A percentile compares a stretch with the other conserved stretches of the same genome.
phyloP scores from a whole-genome alignment of 2,329 filamentous ascomycete genomes.

The Mycosphaerella arachidis region DNA sequence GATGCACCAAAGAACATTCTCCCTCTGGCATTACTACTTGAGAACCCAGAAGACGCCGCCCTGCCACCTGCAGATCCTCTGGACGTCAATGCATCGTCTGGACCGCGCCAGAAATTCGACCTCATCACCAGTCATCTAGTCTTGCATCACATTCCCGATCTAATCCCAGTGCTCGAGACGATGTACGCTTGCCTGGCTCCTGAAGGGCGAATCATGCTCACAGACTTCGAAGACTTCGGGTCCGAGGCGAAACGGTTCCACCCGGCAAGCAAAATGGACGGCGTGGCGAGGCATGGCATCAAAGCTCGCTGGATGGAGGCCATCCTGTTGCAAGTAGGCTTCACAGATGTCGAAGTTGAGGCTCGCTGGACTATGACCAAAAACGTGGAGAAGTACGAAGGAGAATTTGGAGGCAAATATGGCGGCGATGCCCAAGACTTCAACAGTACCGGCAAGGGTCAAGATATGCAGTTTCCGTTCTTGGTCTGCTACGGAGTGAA shows the following conservation, averaged over 20 bases:
- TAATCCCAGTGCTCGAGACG: slow-evolving; percentile 20
- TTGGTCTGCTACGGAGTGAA: slow-evolving; percentile 23
- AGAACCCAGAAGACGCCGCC: slow-evolving; percentile 22
- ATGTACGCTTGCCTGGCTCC: slow-evolving; percentile 23
- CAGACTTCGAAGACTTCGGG: slow-evolving; percentile 27
- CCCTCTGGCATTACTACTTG: slow-evolving; percentile 21
- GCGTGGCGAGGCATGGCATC: slow-evolving; percentile 26
- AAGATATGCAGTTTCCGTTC: slow-evolving; percentile 26
- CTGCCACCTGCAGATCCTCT: slow-evolving; percentile 12
- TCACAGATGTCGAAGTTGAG: slow-evolving; percentile 20
- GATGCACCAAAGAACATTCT: slow-evolving; percentile 21
- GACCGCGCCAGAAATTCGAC: slow-evolving; percentile 22
- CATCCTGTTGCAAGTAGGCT: slow-evolving; percentile 20
- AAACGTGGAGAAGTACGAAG: slow-evolving; percentile 28
- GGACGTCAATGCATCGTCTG: neutral
- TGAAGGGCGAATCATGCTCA: slow-evolving; percentile 23
- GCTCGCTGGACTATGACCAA: slow-evolving; percentile 26
- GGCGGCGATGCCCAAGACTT: slow-evolving; percentile 7
- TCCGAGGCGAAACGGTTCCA: slow-evolving; percentile 25
- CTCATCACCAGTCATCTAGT: slow-evolving; percentile 27
- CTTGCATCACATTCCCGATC: slow-evolving; percentile 25
- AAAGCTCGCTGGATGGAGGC: slow-evolving; percentile 18
- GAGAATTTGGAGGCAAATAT: slow-evolving; percentile 19
- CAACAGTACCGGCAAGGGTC: slow-evolving; percentile 7
- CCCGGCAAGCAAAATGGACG: slow-evolving; percentile 22